These are phyloP conservation scores for Escallonia rubra DNA, from an alignment of 129 eudicot species.

Conservation along the genomic window DNA sequence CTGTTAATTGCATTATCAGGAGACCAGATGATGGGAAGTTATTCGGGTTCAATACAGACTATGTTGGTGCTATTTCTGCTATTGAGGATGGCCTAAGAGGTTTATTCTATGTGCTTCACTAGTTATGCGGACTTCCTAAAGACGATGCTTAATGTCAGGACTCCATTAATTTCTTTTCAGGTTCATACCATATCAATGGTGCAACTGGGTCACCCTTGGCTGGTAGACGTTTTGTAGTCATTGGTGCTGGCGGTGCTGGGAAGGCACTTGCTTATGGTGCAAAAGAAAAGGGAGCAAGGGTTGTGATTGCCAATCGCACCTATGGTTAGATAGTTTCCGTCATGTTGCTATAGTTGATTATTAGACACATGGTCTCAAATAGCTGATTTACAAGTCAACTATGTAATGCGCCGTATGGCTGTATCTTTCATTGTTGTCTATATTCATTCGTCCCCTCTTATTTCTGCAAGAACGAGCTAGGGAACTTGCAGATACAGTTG, in stretches of 20 bases:
- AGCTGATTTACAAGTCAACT: not conserved
- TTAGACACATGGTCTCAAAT: not conserved
- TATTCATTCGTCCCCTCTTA: not conserved
- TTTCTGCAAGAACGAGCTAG: conserved; percentile 61
- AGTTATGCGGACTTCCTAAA: not conserved
- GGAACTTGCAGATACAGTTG: conserved; percentile 65
- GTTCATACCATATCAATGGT: conserved; percentile 31
- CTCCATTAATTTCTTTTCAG: conserved; percentile 21
- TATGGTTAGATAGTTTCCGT: conserved; percentile 47
- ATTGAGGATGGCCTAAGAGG: conserved; percentile 88
- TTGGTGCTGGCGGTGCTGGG: conserved; percentile 99
- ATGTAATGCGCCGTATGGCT: conserved; percentile 16
- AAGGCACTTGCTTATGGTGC: conserved; percentile 98
- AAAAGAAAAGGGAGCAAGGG: conserved; percentile 91
- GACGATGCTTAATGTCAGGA: not conserved
- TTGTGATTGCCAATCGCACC: conserved; percentile 89
- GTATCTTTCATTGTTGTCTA: conserved; percentile 8
- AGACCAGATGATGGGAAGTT: conserved; percentile 68
- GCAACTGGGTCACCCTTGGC: conserved; percentile 64
- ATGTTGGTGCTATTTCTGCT: conserved; percentile 88
- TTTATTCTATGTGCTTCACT: conserved; percentile 27
- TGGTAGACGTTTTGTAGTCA: conserved; percentile 77
- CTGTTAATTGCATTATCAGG: conserved; percentile 72
- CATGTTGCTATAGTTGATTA: not conserved
- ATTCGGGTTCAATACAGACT: conserved; percentile 89